A percentile compares a stretch with the other conserved stretches of the same genome.
These are phyloP conservation scores for Gossypium gossypioides DNA, from an alignment of 441 rosid genomes.

Conservation along the genomic window DNA sequence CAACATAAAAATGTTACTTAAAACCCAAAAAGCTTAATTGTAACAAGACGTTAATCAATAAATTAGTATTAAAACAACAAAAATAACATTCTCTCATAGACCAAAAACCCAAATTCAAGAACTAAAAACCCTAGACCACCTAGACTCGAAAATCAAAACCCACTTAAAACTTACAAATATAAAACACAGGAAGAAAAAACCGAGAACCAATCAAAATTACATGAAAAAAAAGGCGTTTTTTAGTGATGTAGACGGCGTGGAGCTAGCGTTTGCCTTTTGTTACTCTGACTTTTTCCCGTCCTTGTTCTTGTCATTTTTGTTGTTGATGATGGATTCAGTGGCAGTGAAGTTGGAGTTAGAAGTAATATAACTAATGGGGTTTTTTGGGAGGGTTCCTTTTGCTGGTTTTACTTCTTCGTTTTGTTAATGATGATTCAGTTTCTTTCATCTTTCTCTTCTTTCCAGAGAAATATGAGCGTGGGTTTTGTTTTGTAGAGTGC, in stretches of 20 bases:
- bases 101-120: neutral
- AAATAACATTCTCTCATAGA: neutral
- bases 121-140: neutral
- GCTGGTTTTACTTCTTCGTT: neutral
- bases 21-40: neutral
- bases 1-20: neutral
- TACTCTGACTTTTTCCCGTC: neutral
- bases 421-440: neutral
- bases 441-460: neutral
- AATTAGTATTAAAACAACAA: neutral
- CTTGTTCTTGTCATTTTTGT: neutral
- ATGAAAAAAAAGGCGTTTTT: slow-evolving; percentile 5
- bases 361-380: slow-evolving; percentile 6
- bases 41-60: neutral
- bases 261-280: slow-evolving; percentile 17
- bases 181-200: neutral
- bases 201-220: neutral
- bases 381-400: slow-evolving; percentile 19
- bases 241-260: slow-evolving; percentile 15
- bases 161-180: neutral
- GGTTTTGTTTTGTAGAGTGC: neutral
- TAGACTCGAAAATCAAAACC: neutral
- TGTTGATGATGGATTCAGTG: neutral
- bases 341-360: slow-evolving; percentile 4
- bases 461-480: slow-evolving; percentile 7